These are phyloP conservation scores for Cucurbita argyrosperma DNA, from an alignment of 306 rosid species.

Conservation along the genomic window DNA sequence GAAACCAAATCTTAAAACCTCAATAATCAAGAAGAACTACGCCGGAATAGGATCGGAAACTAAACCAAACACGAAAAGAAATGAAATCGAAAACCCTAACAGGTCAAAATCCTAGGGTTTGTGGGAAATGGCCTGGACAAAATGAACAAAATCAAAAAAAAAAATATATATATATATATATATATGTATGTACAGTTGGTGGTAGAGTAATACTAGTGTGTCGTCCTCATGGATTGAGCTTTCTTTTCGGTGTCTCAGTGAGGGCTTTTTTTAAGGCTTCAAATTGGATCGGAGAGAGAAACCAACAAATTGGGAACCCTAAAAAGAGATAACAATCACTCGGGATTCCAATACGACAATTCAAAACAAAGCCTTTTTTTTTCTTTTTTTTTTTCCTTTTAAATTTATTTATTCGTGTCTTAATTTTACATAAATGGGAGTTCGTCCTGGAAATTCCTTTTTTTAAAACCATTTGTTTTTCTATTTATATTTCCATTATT, in stretches of 20 bases:
- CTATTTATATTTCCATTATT: background rate
- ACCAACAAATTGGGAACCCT: conserved; percentile 43
- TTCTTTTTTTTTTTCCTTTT: background rate
- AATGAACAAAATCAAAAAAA: background rate
- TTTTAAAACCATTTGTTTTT: background rate
- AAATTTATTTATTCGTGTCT: background rate
- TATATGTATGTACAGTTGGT: conserved; percentile 33
- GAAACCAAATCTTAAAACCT: conserved; percentile 12
- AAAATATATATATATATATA: too few species aligned
- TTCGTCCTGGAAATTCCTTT: background rate
- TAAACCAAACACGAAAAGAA: background rate
- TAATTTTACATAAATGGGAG: background rate
- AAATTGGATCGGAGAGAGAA: conserved; percentile 13
- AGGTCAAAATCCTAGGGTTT: conserved; percentile 21
- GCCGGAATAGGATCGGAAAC: conserved; percentile 6
- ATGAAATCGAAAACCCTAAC: conserved; percentile 18
- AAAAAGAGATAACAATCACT: conserved; percentile 27
- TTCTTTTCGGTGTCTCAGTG: background rate
- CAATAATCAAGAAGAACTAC: background rate
- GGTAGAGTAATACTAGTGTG: conserved; percentile 4
- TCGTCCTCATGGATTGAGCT: conserved; percentile 8
- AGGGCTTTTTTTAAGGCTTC: conserved; percentile 11
- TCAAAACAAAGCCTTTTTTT: background rate
- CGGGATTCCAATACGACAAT: background rate
- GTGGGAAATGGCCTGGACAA: conserved; percentile 5